Evolutionary conservation across 2,329 filamentous ascomycete genomes (phyloP).

Genomic region (Fusarium redolens): DNA sequence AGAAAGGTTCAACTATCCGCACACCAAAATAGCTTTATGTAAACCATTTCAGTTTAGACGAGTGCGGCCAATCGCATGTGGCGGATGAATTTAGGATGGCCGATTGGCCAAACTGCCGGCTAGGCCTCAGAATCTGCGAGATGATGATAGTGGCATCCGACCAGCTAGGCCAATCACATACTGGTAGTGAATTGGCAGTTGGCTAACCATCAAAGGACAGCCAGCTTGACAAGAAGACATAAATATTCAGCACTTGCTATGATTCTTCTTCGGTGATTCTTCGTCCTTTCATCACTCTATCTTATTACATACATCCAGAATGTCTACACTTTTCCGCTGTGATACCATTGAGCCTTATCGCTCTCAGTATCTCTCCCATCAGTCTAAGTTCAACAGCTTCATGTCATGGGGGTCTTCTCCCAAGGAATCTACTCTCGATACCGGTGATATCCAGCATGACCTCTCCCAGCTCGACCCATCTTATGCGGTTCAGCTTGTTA

Average conservation of each 20-base stretch:
- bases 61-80: not conserved
- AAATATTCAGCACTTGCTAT: not conserved
- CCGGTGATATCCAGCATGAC: no score
- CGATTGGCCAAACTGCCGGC: not conserved
- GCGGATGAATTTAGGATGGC: not conserved
- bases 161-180: not conserved
- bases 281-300: not conserved
- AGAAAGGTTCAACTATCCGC: not conserved
- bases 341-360: not conserved
- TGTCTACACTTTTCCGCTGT: not conserved
- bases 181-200: no score
- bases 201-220: not conserved
- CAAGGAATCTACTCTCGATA: not conserved
- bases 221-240: not conserved
- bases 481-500: not conserved
- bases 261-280: not conserved
- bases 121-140: conserved; percentile 41
- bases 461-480: not conserved
- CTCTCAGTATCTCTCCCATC: not conserved
- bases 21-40: not conserved
- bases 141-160: not conserved
- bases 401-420: not conserved
- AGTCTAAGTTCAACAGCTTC: not conserved
- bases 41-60: rapidly evolving
- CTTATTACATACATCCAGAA: not conserved